These are phyloP conservation scores for Leccinum griseonigrum DNA, from an alignment of 1,284 basidiomycete genomes.

Conservation along the genomic window DNA sequence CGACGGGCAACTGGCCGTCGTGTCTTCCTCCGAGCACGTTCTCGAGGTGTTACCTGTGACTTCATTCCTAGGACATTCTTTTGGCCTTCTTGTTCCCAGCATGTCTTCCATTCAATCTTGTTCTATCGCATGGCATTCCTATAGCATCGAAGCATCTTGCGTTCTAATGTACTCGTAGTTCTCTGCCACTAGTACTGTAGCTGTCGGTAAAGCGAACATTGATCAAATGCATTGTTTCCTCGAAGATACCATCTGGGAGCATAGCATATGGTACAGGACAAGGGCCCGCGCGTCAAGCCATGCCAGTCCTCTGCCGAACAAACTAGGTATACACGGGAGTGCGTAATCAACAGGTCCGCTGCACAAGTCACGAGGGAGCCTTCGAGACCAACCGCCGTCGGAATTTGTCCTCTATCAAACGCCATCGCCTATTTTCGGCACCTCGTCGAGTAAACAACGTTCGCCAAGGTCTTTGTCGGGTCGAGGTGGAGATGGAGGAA, in stretches of 20 bases:
- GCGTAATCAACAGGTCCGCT: background rate
- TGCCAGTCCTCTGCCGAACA: background rate
- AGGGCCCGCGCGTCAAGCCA: background rate
- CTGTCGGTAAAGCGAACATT: constrained; percentile 19
- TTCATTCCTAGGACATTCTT: constrained; percentile 3
- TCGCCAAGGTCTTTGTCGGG: constrained; percentile 23
- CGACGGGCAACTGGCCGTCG: constrained; percentile 68
- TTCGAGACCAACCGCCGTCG: constrained; percentile 8
- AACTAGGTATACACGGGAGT: background rate
- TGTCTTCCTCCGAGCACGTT: constrained; percentile 73
- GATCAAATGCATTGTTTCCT: constrained; percentile 8
- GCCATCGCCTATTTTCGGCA: constrained; percentile 32
- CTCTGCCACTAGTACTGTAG: constrained; percentile 9
- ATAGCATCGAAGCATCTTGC: constrained; percentile 17
- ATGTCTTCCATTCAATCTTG: background rate
- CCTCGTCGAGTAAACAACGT: constrained; percentile 24
- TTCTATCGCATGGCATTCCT: constrained; percentile 5
- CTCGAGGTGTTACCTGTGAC: constrained; percentile 69
- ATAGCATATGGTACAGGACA: background rate
- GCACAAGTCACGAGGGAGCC: background rate
- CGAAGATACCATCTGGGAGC: background rate
- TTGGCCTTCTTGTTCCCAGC: constrained; percentile 17
- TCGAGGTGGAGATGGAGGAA: background rate
- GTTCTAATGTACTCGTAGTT: constrained; percentile 24
- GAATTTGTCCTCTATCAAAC: constrained; percentile 23